Conservation (phyloP, 129 eudicot species). For the Lactuca sativa region DNA sequence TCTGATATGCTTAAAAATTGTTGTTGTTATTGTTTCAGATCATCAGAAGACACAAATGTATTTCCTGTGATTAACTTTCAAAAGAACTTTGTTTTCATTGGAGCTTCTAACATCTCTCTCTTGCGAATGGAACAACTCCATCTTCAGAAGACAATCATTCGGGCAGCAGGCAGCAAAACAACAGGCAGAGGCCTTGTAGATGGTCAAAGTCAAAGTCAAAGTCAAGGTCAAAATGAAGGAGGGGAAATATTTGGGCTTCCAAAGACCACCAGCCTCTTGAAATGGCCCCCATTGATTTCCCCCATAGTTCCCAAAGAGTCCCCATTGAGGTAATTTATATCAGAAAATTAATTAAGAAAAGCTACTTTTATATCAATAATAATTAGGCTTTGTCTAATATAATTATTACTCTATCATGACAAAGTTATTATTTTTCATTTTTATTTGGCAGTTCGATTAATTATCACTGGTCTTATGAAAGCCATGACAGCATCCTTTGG, state of each 20-base stretch:
- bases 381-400: too few relatives aligned
- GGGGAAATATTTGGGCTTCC: constrained; percentile 48
- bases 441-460: constrained; percentile 65
- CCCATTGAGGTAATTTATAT: too few relatives aligned
- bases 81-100: too few relatives aligned
- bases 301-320: too few relatives aligned
- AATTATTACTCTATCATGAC: too few relatives aligned
- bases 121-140: too few relatives aligned
- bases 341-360: neutral
- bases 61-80: constrained; percentile 33
- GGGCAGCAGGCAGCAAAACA: constrained; percentile 41
- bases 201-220: neutral
- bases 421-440: neutral
- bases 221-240: constrained; percentile 21
- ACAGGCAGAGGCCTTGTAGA: constrained; percentile 60
- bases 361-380: too few relatives aligned
- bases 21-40: constrained; percentile 45
- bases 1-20: neutral
- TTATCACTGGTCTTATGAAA: constrained; percentile 72
- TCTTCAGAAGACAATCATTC: constrained; percentile 32
- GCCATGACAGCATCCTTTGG: too few relatives aligned
- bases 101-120: too few relatives aligned
- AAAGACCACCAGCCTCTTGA: constrained; percentile 29
- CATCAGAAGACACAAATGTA: constrained; percentile 91
- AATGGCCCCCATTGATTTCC: too few relatives aligned